Percentiles rank a stretch among this genome's conserved stretches.
Evolutionary conservation across 305 asterid genomes (phyloP).

Genomic region (Fraxinus platypoda): DNA sequence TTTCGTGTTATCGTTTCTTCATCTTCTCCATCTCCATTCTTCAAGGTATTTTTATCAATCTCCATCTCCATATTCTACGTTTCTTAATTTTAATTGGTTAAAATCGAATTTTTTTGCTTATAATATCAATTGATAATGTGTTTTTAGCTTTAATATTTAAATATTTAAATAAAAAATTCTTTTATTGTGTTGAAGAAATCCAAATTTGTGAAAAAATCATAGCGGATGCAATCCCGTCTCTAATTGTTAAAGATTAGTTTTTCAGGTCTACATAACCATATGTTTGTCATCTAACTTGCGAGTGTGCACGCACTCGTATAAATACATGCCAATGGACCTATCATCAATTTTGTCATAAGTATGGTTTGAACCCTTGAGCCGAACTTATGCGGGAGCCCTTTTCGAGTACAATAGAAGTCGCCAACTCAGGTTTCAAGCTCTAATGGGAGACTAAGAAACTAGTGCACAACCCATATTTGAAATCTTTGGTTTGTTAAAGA

Average conservation of each 20-base stretch:
- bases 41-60: too few species aligned
- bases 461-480: neutral
- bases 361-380: neutral
- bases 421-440: neutral
- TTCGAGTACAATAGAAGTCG: neutral
- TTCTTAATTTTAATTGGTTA: too few species aligned
- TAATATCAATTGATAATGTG: too few species aligned
- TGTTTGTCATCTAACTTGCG: neutral
- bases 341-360: neutral
- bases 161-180: too few species aligned
- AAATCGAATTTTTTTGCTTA: too few species aligned
- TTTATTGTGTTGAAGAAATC: too few species aligned
- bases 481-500: neutral
- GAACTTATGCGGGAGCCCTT: neutral
- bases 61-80: too few species aligned
- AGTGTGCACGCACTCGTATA: neutral
- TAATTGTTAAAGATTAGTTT: neutral
- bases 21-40: too few species aligned
- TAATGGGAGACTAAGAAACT: neutral
- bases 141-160: too few species aligned
- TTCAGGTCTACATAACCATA: neutral
- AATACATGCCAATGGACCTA: neutral
- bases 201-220: too few species aligned
- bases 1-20: too few species aligned
- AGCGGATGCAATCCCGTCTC: too few species aligned